phyloP scores from a whole-genome alignment of 306 rosid species.

The Lagenaria siceraria region DNA sequence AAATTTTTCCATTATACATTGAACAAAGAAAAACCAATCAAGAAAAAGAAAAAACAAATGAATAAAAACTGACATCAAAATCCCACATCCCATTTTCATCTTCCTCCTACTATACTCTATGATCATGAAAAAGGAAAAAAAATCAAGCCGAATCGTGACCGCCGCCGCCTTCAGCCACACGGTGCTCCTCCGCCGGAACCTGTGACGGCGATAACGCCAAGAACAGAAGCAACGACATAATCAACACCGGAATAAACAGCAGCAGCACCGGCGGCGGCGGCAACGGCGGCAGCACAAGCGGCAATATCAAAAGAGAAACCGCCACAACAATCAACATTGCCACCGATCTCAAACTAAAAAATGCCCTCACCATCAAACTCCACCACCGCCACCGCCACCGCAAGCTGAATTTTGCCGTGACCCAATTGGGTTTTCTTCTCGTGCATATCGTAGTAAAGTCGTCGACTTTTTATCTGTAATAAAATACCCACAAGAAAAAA shows the following conservation, averaged over 20 bases:
- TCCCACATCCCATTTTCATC: neutral
- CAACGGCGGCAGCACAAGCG: constrained; percentile 58
- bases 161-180: neutral
- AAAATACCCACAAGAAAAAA: neutral
- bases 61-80: neutral
- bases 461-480: neutral
- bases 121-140: neutral
- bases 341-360: constrained; percentile 11
- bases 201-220: constrained; percentile 37
- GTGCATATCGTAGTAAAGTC: constrained; percentile 14
- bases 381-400: neutral
- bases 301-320: constrained; percentile 34
- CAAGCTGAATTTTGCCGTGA: neutral
- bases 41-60: neutral
- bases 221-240: constrained; percentile 34
- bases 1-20: neutral
- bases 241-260: constrained; percentile 41
- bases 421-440: constrained; percentile 5
- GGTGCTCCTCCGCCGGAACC: neutral
- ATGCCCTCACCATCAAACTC: constrained; percentile 2
- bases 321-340: constrained; percentile 34
- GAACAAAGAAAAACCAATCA: neutral
- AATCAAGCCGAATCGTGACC: neutral
- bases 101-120: neutral
- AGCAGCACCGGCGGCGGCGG: constrained; percentile 61